Percentiles rank a stretch among this genome's conserved stretches.
Conservation (phyloP, 805 yeast genomes). For the Maudiozyma serrabonitensis region DNA sequence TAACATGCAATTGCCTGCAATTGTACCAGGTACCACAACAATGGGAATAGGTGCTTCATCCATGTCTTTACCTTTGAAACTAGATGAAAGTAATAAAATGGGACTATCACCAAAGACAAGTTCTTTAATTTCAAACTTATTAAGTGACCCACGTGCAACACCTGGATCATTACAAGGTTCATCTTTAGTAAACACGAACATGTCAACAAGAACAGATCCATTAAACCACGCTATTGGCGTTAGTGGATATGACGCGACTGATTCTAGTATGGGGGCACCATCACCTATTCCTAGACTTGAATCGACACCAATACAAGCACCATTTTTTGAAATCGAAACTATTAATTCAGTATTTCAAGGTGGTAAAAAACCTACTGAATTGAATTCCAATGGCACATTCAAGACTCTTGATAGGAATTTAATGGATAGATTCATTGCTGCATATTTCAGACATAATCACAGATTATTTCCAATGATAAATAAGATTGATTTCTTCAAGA, state of each 20-base stretch:
- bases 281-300: slow-evolving; percentile 8
- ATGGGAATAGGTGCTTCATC: too few relatives aligned
- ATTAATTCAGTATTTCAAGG: slow-evolving; percentile 24
- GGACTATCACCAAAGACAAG: background rate
- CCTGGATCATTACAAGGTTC: background rate
- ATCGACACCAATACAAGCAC: slow-evolving; percentile 23
- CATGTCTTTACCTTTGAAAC: background rate
- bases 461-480: slow-evolving; percentile 37
- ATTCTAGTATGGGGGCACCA: background rate
- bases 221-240: background rate
- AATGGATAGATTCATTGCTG: slow-evolving; percentile 32
- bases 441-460: slow-evolving; percentile 38
- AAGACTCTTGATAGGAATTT: slow-evolving; percentile 27
- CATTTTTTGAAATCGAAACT: slow-evolving; percentile 26
- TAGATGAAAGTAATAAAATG: background rate
- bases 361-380: slow-evolving; percentile 22
- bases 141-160: background rate
- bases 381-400: slow-evolving; percentile 18
- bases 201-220: too few relatives aligned
- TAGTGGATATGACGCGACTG: background rate
- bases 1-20: too few relatives aligned
- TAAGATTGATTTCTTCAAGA: slow-evolving; percentile 29
- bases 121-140: background rate
- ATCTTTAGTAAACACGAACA: too few relatives aligned
- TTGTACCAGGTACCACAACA: background rate